Evolutionary conservation across 345 rosid genomes (phyloP).

Genomic region (Lumnitzera littorea): DNA sequence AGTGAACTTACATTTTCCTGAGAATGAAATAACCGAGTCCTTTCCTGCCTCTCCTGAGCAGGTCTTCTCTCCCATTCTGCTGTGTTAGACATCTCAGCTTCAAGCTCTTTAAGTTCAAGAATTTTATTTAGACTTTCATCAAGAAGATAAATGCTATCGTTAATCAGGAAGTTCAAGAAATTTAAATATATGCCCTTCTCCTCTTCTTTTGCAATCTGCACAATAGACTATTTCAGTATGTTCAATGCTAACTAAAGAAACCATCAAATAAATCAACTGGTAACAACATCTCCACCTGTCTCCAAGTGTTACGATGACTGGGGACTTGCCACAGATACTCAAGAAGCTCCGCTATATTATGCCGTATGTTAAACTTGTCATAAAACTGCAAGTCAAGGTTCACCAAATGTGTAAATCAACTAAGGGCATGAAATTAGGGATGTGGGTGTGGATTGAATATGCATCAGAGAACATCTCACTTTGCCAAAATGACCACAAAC

Average conservation of each 20-base stretch:
- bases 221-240: background rate
- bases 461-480: background rate
- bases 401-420: background rate
- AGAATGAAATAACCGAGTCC: constrained; percentile 82
- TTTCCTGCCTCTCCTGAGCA: constrained; percentile 95
- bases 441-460: background rate
- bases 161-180: constrained; percentile 93
- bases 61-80: constrained; percentile 93
- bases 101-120: constrained; percentile 85
- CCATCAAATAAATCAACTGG: constrained; percentile 1
- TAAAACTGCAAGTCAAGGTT: constrained; percentile 52
- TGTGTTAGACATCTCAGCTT: constrained; percentile 94
- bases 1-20: constrained; percentile 75
- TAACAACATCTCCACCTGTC: constrained; percentile 49
- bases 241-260: no score
- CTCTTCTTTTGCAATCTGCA: constrained; percentile 98
- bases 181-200: constrained; percentile 99
- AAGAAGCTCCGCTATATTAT: constrained; percentile 95
- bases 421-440: background rate
- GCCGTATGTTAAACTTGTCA: constrained; percentile 96
- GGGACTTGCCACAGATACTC: constrained; percentile 99
- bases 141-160: constrained; percentile 95
- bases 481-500: no score
- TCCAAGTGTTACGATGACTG: constrained; percentile 95
- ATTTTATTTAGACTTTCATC: constrained; percentile 98